These are phyloP conservation scores for Epichloe baconii DNA, from an alignment of 2,329 filamentous ascomycete genomes.

Conservation along the genomic window DNA sequence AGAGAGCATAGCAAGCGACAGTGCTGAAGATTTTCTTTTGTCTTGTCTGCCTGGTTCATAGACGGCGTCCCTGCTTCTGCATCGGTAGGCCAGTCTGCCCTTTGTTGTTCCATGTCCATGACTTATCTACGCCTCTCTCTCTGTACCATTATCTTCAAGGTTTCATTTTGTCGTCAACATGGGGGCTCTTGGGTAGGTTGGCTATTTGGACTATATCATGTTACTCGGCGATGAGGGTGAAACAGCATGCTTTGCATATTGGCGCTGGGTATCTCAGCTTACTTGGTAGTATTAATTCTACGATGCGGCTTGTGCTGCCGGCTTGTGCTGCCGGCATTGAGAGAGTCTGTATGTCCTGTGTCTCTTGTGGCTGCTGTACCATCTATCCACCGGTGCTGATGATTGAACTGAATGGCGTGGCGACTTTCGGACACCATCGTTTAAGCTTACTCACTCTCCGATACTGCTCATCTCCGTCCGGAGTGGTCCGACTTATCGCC, in stretches of 20 bases:
- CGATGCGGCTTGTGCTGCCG: neutral
- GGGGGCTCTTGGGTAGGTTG: neutral
- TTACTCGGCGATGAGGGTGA: neutral
- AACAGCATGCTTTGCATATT: neutral
- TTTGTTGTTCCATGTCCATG: neutral
- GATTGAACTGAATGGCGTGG: no score
- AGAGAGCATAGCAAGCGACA: conserved; percentile 5
- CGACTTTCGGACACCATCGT: no score
- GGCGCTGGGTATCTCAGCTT: neutral
- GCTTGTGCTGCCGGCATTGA: neutral
- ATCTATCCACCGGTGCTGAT: no score
- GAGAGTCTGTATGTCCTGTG: no score
- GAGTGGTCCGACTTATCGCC: conserved; percentile 11
- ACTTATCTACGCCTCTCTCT: neutral
- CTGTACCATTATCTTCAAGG: no score
- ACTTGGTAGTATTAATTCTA: neutral
- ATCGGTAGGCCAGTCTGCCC: neutral
- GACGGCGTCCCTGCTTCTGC: conserved; percentile 1
- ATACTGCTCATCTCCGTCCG: neutral
- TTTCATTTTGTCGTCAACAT: neutral
- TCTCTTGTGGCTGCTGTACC: no score
- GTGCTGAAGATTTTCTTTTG: neutral
- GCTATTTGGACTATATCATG: neutral
- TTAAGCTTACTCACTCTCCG: no score
- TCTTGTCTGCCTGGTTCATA: neutral